Percentiles rank a stretch among this genome's conserved stretches.
Conservation (phyloP, 176 grass and related monocot genomes). For the Triticum urartu region DNA sequence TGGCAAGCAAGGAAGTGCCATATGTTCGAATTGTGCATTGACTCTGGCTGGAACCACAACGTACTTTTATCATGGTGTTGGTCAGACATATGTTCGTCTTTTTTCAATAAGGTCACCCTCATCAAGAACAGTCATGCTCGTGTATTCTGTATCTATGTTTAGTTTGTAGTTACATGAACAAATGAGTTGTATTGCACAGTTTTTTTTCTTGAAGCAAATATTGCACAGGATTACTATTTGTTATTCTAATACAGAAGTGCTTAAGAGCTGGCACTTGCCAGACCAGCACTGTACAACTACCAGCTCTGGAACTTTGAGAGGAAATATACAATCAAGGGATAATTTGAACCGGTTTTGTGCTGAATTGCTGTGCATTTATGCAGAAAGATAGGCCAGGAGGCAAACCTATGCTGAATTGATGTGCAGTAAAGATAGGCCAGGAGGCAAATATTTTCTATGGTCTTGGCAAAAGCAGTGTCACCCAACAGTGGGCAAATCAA, state of each 20-base stretch:
- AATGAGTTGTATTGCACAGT: conserved; percentile 33
- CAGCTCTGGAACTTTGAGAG: neutral
- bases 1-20: conserved; percentile 31
- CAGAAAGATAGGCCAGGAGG: neutral
- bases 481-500: conserved; percentile 5
- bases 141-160: conserved; percentile 43
- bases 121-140: conserved; percentile 3
- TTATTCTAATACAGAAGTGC: conserved; percentile 19
- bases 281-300: neutral
- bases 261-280: neutral
- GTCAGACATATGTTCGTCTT: conserved; percentile 27
- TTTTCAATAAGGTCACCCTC: conserved; percentile 37
- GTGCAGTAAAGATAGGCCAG: neutral
- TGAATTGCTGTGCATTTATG: conserved; percentile 13
- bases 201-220: conserved; percentile 1
- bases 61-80: conserved; percentile 9
- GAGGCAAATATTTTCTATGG: neutral
- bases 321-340: neutral
- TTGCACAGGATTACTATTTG: conserved; percentile 19
- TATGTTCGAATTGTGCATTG: conserved; percentile 29
- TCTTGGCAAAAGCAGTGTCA: conserved; percentile 24
- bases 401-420: conserved; percentile 1
- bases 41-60: conserved; percentile 21
- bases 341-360: neutral
- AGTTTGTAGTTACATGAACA: conserved; percentile 39